Evolutionary conservation across 2,329 filamentous ascomycete genomes (phyloP), one percentile per base, ranked within the genome.

Genomic region (Fusarium sp.): DNA sequence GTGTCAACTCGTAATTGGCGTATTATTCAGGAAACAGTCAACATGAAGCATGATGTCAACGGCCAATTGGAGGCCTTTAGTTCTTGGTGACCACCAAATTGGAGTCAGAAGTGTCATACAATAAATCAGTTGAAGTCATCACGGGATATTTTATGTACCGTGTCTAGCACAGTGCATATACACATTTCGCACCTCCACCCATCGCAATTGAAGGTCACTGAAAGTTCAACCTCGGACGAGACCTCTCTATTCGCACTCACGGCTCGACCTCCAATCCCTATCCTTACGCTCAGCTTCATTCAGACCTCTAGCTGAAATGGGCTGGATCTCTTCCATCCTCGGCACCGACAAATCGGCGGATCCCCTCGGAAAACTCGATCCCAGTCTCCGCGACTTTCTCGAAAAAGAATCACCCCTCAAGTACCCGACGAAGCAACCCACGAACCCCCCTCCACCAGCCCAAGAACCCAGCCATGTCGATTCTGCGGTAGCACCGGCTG

Each of bases 321-420:
- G 86, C 71, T 89, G 86, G 85, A 80, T 87, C 73, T 82, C 85
- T 69, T 84, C 83, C 63, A 81, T 87, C 64, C 84, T 86, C 68
- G 78, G 85, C 73, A 80, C 83, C 70, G 78, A 80, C 58, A 81
- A 78, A 66, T 81, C 80, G 68, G 77, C 78, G 73, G 84, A 89
- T 68, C 89, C 91, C 23, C 85, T 93, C 70, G 85, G 86, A 73
- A 90, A 91, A 73, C 89, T 97, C 74, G 93, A 97, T 76, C 91
- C 93, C 38, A 89, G 90, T 69, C 87, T 97, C 61, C 91, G 91
- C 75, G 91, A 95, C 70, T 97, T 94, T 79, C 89, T 97, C 76
- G 85, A 93, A 77, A 89, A 90, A 80, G 92, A 97, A 83, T 90
- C 92, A 25, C 91, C 93, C 31, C 83, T 90, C 73, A 91, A 92